A percentile compares a stretch with the other conserved stretches of the same genome.
These are phyloP conservation scores for Phoma sp. DNA, from an alignment of 2,329 filamentous ascomycete species.

Conservation along the genomic window DNA sequence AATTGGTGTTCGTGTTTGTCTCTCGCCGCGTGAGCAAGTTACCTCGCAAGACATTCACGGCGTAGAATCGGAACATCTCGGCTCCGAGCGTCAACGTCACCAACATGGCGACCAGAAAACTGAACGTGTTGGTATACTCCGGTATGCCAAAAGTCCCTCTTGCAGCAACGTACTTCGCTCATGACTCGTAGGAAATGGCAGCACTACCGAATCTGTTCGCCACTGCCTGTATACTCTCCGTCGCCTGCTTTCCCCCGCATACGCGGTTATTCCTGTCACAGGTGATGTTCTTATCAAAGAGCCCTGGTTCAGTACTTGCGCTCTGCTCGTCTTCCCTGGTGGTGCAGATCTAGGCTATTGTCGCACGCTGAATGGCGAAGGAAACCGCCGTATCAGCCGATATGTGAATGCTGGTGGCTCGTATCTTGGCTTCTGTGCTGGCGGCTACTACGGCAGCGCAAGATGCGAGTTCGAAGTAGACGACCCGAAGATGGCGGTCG, in stretches of 20 bases:
- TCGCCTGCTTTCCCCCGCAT: conserved; percentile 84
- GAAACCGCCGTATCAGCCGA: conserved; percentile 82
- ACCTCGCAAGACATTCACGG: conserved; percentile 20
- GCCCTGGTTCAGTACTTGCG: conserved; percentile 87
- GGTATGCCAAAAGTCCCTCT: conserved; percentile 58
- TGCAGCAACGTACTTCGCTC: neutral
- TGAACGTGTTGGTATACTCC: conserved; percentile 94
- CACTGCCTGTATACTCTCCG: conserved; percentile 89
- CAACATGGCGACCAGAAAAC: conserved; percentile 69
- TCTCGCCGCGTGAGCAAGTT: conserved; percentile 8
- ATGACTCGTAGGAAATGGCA: conserved; percentile 71
- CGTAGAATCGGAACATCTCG: conserved; percentile 37
- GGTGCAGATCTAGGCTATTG: conserved; percentile 95
- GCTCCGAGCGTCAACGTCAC: conserved; percentile 35
- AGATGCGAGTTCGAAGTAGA: conserved; percentile 93
- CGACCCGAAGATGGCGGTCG: conserved; percentile 78
- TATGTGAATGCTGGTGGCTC: conserved; percentile 85
- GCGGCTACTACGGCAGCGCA: conserved; percentile 85
- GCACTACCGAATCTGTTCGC: conserved; percentile 84
- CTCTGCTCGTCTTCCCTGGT: conserved; percentile 88
- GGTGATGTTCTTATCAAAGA: conserved; percentile 84
- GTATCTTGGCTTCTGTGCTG: conserved; percentile 92
- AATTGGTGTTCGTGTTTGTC: conserved; percentile 8
- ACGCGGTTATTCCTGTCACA: conserved; percentile 87
- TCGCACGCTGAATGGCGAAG: conserved; percentile 82